Conservation (phyloP, 768 basidiomycete species). For the Amyloporia xantha region DNA sequence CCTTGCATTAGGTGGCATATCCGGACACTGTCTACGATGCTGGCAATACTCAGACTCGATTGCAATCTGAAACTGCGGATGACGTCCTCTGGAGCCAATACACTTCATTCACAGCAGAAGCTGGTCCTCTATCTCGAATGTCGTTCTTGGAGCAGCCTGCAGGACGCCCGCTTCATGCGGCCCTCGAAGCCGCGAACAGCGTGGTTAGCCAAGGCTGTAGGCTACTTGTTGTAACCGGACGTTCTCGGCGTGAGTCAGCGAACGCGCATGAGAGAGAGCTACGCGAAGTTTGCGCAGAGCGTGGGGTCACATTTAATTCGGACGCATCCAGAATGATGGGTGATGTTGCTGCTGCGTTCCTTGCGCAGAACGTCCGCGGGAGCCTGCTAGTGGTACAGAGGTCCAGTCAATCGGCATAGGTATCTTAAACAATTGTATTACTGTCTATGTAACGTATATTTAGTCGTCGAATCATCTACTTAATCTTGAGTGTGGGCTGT, state of each 20-base stretch:
- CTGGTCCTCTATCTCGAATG: slow-evolving; percentile 53
- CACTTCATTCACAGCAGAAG: slow-evolving; percentile 28
- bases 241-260: slow-evolving; percentile 64
- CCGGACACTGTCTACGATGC: slow-evolving; percentile 71
- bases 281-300: slow-evolving; percentile 35
- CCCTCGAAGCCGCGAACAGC: slow-evolving; percentile 37
- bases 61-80: slow-evolving; percentile 81
- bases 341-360: slow-evolving; percentile 65
- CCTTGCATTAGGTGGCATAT: slow-evolving; percentile 15
- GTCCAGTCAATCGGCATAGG: no score
- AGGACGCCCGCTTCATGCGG: slow-evolving; percentile 47
- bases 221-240: slow-evolving; percentile 61
- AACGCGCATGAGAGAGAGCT: slow-evolving; percentile 59
- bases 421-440: no score
- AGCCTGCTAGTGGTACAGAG: slow-evolving; percentile 51
- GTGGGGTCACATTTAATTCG: slow-evolving; percentile 37
- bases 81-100: slow-evolving; percentile 69
- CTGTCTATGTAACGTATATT: no score
- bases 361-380: slow-evolving; percentile 43
- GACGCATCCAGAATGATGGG: slow-evolving; percentile 70
- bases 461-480: no score
- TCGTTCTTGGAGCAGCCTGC: slow-evolving; percentile 48
- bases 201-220: slow-evolving; percentile 31
- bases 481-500: no score
- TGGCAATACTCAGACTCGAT: slow-evolving; percentile 51